phyloP scores from a whole-genome alignment of 1,284 basidiomycete species.

The Schizophyllum commune region DNA sequence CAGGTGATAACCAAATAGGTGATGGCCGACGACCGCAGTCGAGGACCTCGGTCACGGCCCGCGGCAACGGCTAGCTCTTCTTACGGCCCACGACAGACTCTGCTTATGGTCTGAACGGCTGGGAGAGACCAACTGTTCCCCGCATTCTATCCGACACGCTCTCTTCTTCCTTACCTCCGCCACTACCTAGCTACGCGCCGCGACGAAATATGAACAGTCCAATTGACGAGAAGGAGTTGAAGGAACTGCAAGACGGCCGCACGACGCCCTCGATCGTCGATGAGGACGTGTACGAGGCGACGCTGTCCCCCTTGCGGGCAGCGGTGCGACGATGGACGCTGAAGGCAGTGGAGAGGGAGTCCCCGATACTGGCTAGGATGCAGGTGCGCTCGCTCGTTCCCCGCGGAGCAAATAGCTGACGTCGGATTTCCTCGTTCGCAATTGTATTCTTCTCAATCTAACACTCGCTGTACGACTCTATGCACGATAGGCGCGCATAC shows the following conservation, averaged over 20 bases:
- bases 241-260: not conserved
- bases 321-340: slow-evolving; percentile 56
- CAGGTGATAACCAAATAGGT: not conserved
- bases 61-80: too few relatives aligned
- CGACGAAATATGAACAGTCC: not conserved
- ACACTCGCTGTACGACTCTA: not conserved
- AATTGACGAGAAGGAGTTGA: not conserved
- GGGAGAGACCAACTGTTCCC: not conserved
- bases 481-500: slow-evolving; percentile 25
- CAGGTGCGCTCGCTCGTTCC: slow-evolving; percentile 41
- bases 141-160: not conserved
- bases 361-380: slow-evolving; percentile 56
- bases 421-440: too few relatives aligned
- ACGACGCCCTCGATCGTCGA: not conserved
- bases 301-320: slow-evolving; percentile 64
- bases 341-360: slow-evolving; percentile 54
- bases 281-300: slow-evolving; percentile 55
- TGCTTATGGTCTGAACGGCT: not conserved
- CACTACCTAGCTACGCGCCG: not conserved
- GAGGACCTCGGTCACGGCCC: too few relatives aligned
- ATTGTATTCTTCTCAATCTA: not conserved
- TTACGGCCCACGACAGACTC: not conserved
- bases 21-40: too few relatives aligned
- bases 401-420: not conserved
- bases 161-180: not conserved